These are phyloP conservation scores for Aureobasidium melanogenum DNA, from an alignment of 2,329 filamentous ascomycete species.

Conservation along the genomic window DNA sequence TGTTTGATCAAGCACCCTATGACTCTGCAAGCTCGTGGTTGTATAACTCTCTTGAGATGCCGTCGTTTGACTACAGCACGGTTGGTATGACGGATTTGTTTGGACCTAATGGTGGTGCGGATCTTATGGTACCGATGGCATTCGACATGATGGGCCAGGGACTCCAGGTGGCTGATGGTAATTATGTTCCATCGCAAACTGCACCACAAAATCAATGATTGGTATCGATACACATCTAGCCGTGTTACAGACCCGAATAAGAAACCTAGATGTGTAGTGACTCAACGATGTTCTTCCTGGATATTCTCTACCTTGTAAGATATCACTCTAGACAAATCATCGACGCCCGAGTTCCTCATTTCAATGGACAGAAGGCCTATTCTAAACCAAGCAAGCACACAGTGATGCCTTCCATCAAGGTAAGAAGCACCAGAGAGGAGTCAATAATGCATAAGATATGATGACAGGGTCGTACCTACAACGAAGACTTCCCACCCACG, in stretches of 20 bases:
- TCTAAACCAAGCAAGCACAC: background rate
- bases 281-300: too few relatives aligned
- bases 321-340: too few relatives aligned
- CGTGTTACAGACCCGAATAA: too few relatives aligned
- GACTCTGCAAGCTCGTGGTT: constrained; percentile 8
- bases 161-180: background rate
- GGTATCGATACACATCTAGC: too few relatives aligned
- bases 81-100: background rate
- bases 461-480: background rate
- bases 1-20: background rate
- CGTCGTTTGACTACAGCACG: background rate
- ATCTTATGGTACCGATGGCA: background rate
- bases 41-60: background rate
- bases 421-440: background rate
- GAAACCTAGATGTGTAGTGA: too few relatives aligned
- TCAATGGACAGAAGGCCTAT: too few relatives aligned
- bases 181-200: background rate
- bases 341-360: too few relatives aligned
- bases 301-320: too few relatives aligned
- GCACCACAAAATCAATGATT: background rate
- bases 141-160: background rate
- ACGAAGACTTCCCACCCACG: too few relatives aligned
- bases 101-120: background rate
- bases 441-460: background rate
- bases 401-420: background rate